A percentile compares a stretch with the other conserved stretches of the same genome.
Evolutionary conservation across 176 grass and related monocot species (phyloP).

Genomic region (Paspalum vaginatum): DNA sequence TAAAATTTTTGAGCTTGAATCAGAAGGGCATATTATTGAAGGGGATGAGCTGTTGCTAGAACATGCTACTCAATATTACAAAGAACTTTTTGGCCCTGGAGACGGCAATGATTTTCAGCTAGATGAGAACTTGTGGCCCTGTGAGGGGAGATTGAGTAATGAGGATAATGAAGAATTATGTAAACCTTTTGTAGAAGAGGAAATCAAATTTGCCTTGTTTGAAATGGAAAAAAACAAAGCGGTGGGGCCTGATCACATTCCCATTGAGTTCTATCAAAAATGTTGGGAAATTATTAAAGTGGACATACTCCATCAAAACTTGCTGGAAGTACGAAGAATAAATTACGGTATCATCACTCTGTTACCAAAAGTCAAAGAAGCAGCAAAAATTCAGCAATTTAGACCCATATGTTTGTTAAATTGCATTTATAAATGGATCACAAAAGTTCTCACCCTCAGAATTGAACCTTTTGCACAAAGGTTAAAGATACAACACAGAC

Average conservation of each 20-base stretch:
- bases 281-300: background rate
- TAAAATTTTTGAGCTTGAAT: fast-evolving
- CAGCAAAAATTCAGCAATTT: too few relatives aligned
- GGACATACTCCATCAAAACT: background rate
- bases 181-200: background rate
- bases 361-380: too few relatives aligned
- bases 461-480: background rate
- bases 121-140: background rate
- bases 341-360: too few relatives aligned
- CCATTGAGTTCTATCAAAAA: background rate
- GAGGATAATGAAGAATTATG: background rate
- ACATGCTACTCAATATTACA: background rate
- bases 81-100: fast-evolving
- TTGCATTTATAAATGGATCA: too few relatives aligned
- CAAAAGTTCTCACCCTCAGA: background rate
- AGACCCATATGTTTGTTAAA: too few relatives aligned
- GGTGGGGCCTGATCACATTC: fast-evolving
- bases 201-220: background rate
- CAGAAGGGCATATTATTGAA: fast-evolving
- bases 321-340: too few relatives aligned
- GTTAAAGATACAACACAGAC: fast-evolving
- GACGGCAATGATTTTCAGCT: fast-evolving
- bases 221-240: background rate
- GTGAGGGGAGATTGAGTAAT: background rate
- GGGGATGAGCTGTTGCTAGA: fast-evolving